Percentiles rank a stretch among this genome's conserved stretches.
These are phyloP conservation scores for Fusarium udum DNA, from an alignment of 2,329 filamentous ascomycete genomes.

Conservation along the genomic window DNA sequence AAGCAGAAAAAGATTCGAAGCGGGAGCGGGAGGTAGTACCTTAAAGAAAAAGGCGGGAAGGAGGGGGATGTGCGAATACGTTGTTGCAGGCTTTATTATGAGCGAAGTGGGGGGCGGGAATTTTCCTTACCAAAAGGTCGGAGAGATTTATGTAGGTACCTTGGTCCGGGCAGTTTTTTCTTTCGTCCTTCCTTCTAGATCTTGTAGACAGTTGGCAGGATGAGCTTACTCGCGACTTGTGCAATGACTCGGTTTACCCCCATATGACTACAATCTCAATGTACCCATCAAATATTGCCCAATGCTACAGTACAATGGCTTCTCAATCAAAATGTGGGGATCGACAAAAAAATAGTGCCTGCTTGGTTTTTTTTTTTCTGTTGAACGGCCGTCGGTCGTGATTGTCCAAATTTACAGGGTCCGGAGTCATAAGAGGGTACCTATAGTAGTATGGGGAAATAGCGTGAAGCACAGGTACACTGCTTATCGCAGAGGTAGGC, in stretches of 20 bases:
- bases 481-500: constrained; percentile 28
- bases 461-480: constrained; percentile 23
- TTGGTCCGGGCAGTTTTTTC: constrained; percentile 6
- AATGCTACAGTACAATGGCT: constrained; percentile 16
- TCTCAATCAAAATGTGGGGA: constrained; percentile 9
- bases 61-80: constrained; percentile 46
- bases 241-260: constrained; percentile 5
- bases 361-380: constrained; percentile 6
- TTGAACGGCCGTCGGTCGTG: constrained; percentile 37
- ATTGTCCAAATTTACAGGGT: constrained; percentile 24
- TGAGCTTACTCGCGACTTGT: constrained; percentile 16
- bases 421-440: constrained; percentile 31
- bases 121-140: constrained; percentile 18
- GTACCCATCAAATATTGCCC: constrained; percentile 19
- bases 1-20: constrained; percentile 43
- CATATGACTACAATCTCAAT: background rate
- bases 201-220: background rate
- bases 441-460: constrained; percentile 1
- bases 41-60: constrained; percentile 42
- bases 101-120: constrained; percentile 39
- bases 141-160: constrained; percentile 12
- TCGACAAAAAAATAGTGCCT: constrained; percentile 8
- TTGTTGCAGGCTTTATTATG: constrained; percentile 36
- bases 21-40: constrained; percentile 44
- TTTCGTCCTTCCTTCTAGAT: background rate